Conservation (phyloP, 2,329 filamentous ascomycete genomes). For the Microcyclospora tardicrescens region DNA sequence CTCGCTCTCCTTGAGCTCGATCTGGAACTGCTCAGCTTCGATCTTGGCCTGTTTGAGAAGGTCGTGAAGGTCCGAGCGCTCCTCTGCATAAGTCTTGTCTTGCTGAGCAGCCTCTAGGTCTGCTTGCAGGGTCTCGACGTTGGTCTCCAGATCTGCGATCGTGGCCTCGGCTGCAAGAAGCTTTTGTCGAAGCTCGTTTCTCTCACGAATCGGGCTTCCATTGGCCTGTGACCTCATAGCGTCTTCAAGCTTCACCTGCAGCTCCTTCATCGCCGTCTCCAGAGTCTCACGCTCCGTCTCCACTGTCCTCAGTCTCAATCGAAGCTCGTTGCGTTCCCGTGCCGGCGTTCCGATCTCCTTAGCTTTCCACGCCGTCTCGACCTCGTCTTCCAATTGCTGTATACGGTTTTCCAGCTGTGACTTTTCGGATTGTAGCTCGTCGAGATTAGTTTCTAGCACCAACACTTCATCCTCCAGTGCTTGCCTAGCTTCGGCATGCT, state of each 20-base stretch:
- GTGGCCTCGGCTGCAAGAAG: slow-evolving; percentile 24
- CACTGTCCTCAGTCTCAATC: slow-evolving; percentile 17
- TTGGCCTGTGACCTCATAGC: slow-evolving; percentile 14
- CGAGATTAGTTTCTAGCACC: slow-evolving; percentile 31
- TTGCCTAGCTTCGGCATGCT: slow-evolving; percentile 24
- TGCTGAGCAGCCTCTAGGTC: slow-evolving; percentile 44
- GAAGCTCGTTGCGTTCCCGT: slow-evolving; percentile 24
- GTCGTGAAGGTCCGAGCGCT: slow-evolving; percentile 47
- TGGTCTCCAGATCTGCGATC: slow-evolving; percentile 34
- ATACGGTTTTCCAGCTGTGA: slow-evolving; percentile 47
- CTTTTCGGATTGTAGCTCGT: slow-evolving; percentile 36
- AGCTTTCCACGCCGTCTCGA: slow-evolving; percentile 23
- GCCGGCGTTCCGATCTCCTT: slow-evolving; percentile 25
- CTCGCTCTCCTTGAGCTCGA: slow-evolving; percentile 58
- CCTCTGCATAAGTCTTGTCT: slow-evolving; percentile 38
- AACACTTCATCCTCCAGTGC: slow-evolving; percentile 45
- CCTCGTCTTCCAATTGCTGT: slow-evolving; percentile 25
- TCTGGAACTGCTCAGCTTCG: slow-evolving; percentile 43
- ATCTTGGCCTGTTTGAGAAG: slow-evolving; percentile 50
- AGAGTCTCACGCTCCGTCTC: slow-evolving; percentile 22
- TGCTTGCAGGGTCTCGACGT: slow-evolving; percentile 44
- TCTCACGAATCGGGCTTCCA: slow-evolving; percentile 21
- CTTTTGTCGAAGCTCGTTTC: slow-evolving; percentile 21
- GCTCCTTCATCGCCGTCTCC: slow-evolving; percentile 20
- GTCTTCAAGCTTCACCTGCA: slow-evolving; percentile 24